These are phyloP conservation scores for Penicillium sp. DNA, from an alignment of 2,329 filamentous ascomycete genomes.

Conservation along the genomic window DNA sequence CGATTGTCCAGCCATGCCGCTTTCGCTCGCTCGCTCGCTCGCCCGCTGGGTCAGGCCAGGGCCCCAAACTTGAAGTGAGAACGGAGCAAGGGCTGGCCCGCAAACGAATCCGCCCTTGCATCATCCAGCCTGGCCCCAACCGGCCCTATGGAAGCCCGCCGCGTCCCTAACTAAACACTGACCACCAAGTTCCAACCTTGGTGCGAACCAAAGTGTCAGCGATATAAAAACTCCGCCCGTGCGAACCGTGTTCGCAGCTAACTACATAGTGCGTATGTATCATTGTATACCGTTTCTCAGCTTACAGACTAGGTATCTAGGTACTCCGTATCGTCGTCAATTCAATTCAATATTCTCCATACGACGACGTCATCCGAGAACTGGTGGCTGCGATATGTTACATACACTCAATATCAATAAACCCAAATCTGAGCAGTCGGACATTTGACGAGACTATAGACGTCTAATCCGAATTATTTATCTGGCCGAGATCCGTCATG, in stretches of 20 bases:
- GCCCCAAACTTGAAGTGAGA: neutral
- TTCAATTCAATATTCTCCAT: no score
- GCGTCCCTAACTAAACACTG: neutral
- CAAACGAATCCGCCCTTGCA: constrained; percentile 9
- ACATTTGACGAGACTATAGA: neutral
- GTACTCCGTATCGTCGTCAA: no score
- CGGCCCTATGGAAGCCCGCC: constrained; percentile 9
- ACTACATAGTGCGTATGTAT: no score
- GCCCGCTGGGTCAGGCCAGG: neutral
- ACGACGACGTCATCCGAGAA: neutral
- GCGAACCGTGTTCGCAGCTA: no score
- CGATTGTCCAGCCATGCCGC: neutral
- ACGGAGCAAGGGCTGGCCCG: constrained; percentile 7
- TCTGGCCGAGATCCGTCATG: neutral
- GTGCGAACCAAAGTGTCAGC: no score
- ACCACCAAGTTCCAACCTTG: no score
- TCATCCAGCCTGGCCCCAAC: constrained; percentile 3
- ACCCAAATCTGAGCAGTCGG: neutral
- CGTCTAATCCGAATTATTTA: neutral
- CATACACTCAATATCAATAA: neutral
- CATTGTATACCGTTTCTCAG: no score
- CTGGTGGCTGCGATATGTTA: neutral
- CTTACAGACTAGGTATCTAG: no score
- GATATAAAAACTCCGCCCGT: no score
- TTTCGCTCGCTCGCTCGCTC: neutral